Evolutionary conservation across 1,139 yeast genomes (phyloP).

Genomic region (Oligophagozyma castellii): DNA sequence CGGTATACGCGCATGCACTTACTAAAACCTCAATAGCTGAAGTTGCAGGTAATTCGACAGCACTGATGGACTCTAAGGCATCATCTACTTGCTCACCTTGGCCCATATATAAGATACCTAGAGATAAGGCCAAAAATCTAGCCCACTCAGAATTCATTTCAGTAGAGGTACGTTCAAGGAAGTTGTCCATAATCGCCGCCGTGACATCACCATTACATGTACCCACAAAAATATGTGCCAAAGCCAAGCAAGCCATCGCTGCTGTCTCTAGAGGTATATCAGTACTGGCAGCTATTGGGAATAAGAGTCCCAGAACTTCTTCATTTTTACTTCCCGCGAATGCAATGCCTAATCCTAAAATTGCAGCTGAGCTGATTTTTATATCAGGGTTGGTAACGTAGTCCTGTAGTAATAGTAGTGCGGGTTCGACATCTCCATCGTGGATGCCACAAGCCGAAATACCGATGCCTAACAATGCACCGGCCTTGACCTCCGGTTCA

Average conservation of each 20-base stretch:
- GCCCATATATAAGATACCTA: slow-evolving; percentile 87
- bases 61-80: slow-evolving; percentile 85
- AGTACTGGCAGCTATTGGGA: slow-evolving; percentile 81
- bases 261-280: slow-evolving; percentile 66
- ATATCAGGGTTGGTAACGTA: slow-evolving; percentile 45
- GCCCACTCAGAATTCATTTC: slow-evolving; percentile 81
- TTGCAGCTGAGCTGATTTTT: slow-evolving; percentile 63
- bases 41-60: slow-evolving; percentile 89
- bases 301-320: slow-evolving; percentile 60
- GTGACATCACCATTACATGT: slow-evolving; percentile 92
- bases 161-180: slow-evolving; percentile 67
- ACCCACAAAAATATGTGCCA: slow-evolving; percentile 93
- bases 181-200: slow-evolving; percentile 76
- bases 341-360: slow-evolving; percentile 85
- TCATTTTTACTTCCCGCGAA: slow-evolving; percentile 90
- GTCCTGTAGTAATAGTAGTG: slow-evolving; percentile 73
- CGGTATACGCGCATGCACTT: slow-evolving; percentile 90
- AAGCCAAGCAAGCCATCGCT: slow-evolving; percentile 76
- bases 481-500: slow-evolving; percentile 85
- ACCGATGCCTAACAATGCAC: slow-evolving; percentile 94
- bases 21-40: slow-evolving; percentile 82
- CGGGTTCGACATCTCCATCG: slow-evolving; percentile 84
- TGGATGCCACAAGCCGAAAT: slow-evolving; percentile 88
- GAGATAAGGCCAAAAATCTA: slow-evolving; percentile 80
- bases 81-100: slow-evolving; percentile 93